Percentiles rank a stretch among this genome's conserved stretches.
These are phyloP conservation scores for Pythium dissotocum DNA, from an alignment of 352 stramenopile species.

Conservation along the genomic window DNA sequence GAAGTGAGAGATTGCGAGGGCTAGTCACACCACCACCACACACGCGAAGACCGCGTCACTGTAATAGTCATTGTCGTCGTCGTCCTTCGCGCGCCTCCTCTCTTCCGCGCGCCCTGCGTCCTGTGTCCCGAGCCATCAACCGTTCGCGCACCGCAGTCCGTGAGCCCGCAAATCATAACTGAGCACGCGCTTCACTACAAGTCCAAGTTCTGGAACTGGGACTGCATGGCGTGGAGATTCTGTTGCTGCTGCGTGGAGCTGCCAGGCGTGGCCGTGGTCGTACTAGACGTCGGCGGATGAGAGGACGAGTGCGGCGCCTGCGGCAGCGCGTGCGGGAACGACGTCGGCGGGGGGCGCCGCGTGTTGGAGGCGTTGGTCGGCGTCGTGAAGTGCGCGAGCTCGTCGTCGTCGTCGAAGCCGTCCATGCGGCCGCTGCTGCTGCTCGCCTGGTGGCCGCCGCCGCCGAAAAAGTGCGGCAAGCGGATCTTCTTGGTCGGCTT, in stretches of 20 bases:
- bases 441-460: slow-evolving; percentile 44
- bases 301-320: slow-evolving; percentile 23
- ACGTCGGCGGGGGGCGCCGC: slow-evolving; percentile 56
- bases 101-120: not conserved
- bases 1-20: not conserved
- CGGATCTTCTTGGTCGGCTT: slow-evolving; percentile 90
- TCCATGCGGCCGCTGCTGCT: slow-evolving; percentile 53
- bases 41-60: not conserved
- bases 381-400: slow-evolving; percentile 50
- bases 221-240: slow-evolving; percentile 34
- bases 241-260: slow-evolving; percentile 37
- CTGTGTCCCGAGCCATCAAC: no score
- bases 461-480: slow-evolving; percentile 77
- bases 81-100: not conserved
- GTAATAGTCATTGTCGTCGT: not conserved
- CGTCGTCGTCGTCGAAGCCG: slow-evolving; percentile 68
- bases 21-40: not conserved
- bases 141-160: not conserved
- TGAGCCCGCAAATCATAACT: slow-evolving; percentile 7
- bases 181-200: slow-evolving; percentile 49
- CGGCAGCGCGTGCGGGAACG: slow-evolving; percentile 38
- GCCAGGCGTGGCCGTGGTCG: slow-evolving; percentile 37
- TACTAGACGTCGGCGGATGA: slow-evolving; percentile 7
- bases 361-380: slow-evolving; percentile 48
- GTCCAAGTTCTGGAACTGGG: slow-evolving; percentile 72